These are phyloP conservation scores for rapeseed (Brassica napus) DNA, from an alignment of 345 rosid species.

Conservation along the genomic window DNA sequence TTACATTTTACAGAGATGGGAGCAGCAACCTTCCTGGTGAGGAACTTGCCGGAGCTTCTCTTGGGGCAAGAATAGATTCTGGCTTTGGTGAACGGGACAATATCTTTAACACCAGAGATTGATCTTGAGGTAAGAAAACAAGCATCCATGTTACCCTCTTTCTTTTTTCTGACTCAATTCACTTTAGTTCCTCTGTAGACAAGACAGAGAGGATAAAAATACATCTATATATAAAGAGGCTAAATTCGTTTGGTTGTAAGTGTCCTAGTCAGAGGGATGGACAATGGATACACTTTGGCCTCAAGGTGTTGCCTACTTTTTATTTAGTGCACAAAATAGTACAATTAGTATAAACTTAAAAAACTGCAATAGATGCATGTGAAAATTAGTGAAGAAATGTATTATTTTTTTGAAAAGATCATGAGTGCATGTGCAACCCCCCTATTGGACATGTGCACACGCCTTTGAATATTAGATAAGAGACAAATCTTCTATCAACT, in stretches of 20 bases:
- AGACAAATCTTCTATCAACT: conserved; percentile 26
- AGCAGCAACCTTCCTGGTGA: conserved; percentile 40
- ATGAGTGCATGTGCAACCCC: neutral
- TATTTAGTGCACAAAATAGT: too few relatives aligned
- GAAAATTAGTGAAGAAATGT: too few relatives aligned
- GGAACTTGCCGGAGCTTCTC: conserved; percentile 39
- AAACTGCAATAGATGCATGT: too few relatives aligned
- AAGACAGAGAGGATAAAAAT: conserved; percentile 1
- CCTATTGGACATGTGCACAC: conserved; percentile 2
- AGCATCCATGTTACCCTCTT: conserved; percentile 60
- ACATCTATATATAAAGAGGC: conserved; percentile 27
- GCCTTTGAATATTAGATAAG: conserved; percentile 37
- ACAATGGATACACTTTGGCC: conserved; percentile 46
- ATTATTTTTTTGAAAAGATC: too few relatives aligned
- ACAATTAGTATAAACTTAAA: too few relatives aligned
- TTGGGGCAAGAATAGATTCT: conserved; percentile 44
- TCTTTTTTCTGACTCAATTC: conserved; percentile 5
- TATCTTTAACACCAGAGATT: conserved; percentile 47
- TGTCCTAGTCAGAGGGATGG: conserved; percentile 47
- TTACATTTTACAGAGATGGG: conserved; percentile 52
- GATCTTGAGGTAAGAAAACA: conserved; percentile 67
- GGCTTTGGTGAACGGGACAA: conserved; percentile 47
- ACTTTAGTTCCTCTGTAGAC: conserved; percentile 16
- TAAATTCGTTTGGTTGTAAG: conserved; percentile 17
- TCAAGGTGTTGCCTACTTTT: neutral